Conservation (phyloP, 2,329 filamentous ascomycete species). For the Sclerotinia subarctica region DNA sequence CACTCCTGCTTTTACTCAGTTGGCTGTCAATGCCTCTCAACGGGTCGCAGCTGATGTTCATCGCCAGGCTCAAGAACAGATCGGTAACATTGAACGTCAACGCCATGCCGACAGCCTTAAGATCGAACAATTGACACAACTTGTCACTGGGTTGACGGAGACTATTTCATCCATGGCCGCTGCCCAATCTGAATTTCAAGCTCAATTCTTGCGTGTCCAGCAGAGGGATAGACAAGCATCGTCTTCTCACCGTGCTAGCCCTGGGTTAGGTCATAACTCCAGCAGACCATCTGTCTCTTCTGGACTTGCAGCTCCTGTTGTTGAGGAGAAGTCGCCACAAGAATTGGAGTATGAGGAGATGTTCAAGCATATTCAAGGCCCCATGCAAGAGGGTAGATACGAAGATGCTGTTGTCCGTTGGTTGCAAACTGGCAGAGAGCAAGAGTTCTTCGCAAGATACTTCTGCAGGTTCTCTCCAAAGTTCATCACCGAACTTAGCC, state of each 20-base stretch:
- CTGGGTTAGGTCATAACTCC: slow-evolving; percentile 18
- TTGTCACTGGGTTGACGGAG: slow-evolving; percentile 64
- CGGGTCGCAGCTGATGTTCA: slow-evolving; percentile 68
- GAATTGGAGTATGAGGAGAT: slow-evolving; percentile 51
- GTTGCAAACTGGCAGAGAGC: slow-evolving; percentile 61
- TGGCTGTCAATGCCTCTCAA: slow-evolving; percentile 64
- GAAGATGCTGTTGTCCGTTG: slow-evolving; percentile 64
- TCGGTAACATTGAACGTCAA: slow-evolving; percentile 34
- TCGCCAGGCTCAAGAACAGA: slow-evolving; percentile 45
- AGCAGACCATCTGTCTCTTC: slow-evolving; percentile 25
- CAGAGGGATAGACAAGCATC: slow-evolving; percentile 43
- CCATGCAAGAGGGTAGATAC: slow-evolving; percentile 59
- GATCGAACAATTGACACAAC: slow-evolving; percentile 67
- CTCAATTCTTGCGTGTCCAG: slow-evolving; percentile 57
- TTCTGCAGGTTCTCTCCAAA: slow-evolving; percentile 50
- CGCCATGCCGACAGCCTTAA: slow-evolving; percentile 49
- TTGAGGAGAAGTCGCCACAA: slow-evolving; percentile 16
- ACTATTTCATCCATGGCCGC: slow-evolving; percentile 68
- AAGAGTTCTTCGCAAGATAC: slow-evolving; percentile 59
- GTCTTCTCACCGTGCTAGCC: slow-evolving; percentile 18
- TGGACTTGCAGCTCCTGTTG: slow-evolving; percentile 24
- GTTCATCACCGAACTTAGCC: slow-evolving; percentile 55
- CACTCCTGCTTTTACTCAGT: slow-evolving; percentile 61
- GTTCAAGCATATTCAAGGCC: slow-evolving; percentile 57
- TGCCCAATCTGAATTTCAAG: slow-evolving; percentile 66